Evolutionary conservation across 805 yeast species (phyloP).

Genomic region (Teunomyces aglyptinius): DNA sequence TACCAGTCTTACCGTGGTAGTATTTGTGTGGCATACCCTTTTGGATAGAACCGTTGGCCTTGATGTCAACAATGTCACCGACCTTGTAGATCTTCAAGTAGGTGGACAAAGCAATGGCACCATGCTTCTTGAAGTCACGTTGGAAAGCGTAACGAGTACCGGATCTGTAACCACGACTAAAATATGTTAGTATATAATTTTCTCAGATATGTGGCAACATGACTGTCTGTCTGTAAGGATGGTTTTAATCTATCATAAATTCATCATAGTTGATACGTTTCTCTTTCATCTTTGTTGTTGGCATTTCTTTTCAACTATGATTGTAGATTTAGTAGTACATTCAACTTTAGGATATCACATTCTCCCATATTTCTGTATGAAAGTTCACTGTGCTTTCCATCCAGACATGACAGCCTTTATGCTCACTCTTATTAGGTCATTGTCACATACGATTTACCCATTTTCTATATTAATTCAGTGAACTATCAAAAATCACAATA

Average conservation of each 20-base stretch:
- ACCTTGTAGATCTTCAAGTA: slow-evolving; percentile 98
- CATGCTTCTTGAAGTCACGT: slow-evolving; percentile 99
- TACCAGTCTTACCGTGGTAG: slow-evolving; percentile 99
- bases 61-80: slow-evolving; percentile 99
- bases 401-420: not conserved
- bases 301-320: too few species aligned
- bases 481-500: slow-evolving; percentile 10
- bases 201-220: not conserved
- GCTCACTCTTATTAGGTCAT: not conserved
- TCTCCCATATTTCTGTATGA: too few species aligned
- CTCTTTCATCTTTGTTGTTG: too few species aligned
- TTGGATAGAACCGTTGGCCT: slow-evolving; percentile 98
- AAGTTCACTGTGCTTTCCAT: not conserved
- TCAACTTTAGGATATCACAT: too few species aligned
- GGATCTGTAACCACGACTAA: slow-evolving; percentile 96
- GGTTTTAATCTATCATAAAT: too few species aligned
- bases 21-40: slow-evolving; percentile 99
- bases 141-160: slow-evolving; percentile 99
- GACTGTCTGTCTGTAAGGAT: not conserved
- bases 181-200: slow-evolving; percentile 7
- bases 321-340: too few species aligned
- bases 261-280: too few species aligned
- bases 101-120: slow-evolving; percentile 89
- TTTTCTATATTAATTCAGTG: slow-evolving; percentile 20
- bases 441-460: slow-evolving; percentile 41